Evolutionary conservation across 2,329 filamentous ascomycete genomes (phyloP), one percentile per base, ranked within the genome.

Genomic region (Ophiosphaerella korrae): DNA sequence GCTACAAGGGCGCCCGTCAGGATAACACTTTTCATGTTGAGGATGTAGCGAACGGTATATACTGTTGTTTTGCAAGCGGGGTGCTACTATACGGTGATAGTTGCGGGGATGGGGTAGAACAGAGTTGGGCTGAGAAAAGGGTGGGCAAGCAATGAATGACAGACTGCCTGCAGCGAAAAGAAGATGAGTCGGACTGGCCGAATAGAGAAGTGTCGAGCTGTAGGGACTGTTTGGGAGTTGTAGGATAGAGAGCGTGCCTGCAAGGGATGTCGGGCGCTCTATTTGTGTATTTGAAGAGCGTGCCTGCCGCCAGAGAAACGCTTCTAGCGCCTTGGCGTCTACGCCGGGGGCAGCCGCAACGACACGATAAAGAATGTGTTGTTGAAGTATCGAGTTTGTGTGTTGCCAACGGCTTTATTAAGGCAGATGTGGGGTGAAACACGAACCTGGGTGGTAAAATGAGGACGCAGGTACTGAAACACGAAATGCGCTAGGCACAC

Each of bases 1-100:
- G 53, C 54, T 54, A 53, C 62, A 39, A 71, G 49, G 42, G 72
- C 68, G 49, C 77, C 49, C 52, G 68, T 68, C 42, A 79, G 63
- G 50, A 67, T 50, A 41, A 68, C 58, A 53, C 69, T 62, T 73
- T 78, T 80, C 81, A 84, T 84, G 55, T 41, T 59, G 56, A 61
- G 21, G 37, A 58, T 64, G 59, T 62, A 68, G 62, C 58, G 60
- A 67, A 42, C 62, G 65, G 60, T 64, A 64, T 62, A 59, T 61
- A 65, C 68, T 71, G 66, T 45, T 59, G 38, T 18, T 18, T 45
- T 43, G 44, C 46, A 50, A 7, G 11, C 26, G 11, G 11, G 26
- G 7, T 29, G 26, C 26, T 29, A 29, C 26, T 29, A 29, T 29
- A 55, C 56, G n/a, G 55, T 60, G 48, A 45, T 54, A 45, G 51